These are phyloP conservation scores for Diaporthe sp. DNA, from an alignment of 2,329 filamentous ascomycete species.

Conservation along the genomic window DNA sequence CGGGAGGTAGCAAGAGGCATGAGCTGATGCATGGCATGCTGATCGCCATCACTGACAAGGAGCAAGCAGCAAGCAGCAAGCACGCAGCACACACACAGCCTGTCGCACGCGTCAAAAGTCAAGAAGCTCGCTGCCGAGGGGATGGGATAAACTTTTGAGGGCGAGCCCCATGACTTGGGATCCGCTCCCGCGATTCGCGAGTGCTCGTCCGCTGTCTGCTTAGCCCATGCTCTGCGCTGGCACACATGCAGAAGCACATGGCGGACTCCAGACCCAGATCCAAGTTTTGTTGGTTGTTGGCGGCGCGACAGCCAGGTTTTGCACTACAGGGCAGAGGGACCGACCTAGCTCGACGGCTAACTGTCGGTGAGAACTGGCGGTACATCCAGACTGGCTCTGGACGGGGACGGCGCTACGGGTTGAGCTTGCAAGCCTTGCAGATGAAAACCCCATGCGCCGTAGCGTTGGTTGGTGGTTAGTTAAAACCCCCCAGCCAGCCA, in stretches of 20 bases:
- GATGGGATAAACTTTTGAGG: slow-evolving; percentile 25
- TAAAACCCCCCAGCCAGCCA: too few relatives aligned
- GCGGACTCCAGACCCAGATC: background rate
- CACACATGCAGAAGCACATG: slow-evolving; percentile 24
- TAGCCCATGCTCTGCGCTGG: slow-evolving; percentile 28
- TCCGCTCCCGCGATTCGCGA: slow-evolving; percentile 25
- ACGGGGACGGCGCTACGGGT: slow-evolving; percentile 13
- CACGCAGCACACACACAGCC: slow-evolving; percentile 8
- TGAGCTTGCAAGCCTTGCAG: slow-evolving; percentile 16
- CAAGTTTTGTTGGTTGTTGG: slow-evolving; percentile 10
- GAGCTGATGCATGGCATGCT: slow-evolving; percentile 13
- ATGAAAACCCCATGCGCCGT: background rate
- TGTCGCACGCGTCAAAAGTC: slow-evolving; percentile 13
- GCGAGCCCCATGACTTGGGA: slow-evolving; percentile 28
- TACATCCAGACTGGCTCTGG: background rate
- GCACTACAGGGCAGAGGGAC: slow-evolving; percentile 3
- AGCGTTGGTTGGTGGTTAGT: slow-evolving; percentile 31
- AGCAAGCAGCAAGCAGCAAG: background rate
- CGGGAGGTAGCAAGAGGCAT: slow-evolving; percentile 2
- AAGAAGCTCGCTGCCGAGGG: background rate
- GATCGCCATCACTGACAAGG: background rate
- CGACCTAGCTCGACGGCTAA: slow-evolving; percentile 32
- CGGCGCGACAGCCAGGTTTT: slow-evolving; percentile 14
- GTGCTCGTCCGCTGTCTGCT: slow-evolving; percentile 1
- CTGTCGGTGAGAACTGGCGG: slow-evolving; percentile 34